phyloP scores from a whole-genome alignment of 148 eudicot genomes.

The Beta vulgaris region DNA sequence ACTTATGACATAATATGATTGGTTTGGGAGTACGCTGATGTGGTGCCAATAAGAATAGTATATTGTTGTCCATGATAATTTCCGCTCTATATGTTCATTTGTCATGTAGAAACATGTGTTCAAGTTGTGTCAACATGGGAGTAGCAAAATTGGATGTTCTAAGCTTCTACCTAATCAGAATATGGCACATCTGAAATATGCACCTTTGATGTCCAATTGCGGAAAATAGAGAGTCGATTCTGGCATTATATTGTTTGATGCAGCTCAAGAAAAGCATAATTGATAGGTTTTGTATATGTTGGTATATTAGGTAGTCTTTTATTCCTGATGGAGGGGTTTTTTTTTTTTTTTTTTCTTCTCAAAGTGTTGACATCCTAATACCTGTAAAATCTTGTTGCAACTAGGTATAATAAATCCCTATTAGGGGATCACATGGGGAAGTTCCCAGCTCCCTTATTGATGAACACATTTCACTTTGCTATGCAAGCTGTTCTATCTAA shows the following conservation, averaged over 20 bases:
- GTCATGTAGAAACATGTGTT: background rate
- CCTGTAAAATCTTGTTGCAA: conserved; percentile 14
- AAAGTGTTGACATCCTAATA: background rate
- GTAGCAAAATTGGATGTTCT: background rate
- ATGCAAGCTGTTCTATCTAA: conserved; percentile 95
- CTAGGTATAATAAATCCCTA: conserved; percentile 85
- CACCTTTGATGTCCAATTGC: background rate
- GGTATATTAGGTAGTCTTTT: too few species aligned
- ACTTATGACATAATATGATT: background rate
- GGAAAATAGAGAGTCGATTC: background rate
- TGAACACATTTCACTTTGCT: conserved; percentile 89
- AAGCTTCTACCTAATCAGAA: background rate
- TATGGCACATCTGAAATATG: background rate
- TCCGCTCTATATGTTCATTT: background rate
- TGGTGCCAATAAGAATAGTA: background rate
- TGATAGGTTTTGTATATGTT: background rate
- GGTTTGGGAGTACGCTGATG: conserved; percentile 2
- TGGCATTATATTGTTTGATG: background rate
- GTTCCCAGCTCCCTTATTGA: conserved; percentile 93
- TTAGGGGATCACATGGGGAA: conserved; percentile 90
- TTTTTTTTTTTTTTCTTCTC: too few species aligned
- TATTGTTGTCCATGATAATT: background rate
- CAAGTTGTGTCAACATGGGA: background rate
- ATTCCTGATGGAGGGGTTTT: too few species aligned
- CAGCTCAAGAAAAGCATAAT: background rate